These are phyloP conservation scores for Podaxis carcinomalis DNA, from an alignment of 768 basidiomycete species.

Conservation along the genomic window DNA sequence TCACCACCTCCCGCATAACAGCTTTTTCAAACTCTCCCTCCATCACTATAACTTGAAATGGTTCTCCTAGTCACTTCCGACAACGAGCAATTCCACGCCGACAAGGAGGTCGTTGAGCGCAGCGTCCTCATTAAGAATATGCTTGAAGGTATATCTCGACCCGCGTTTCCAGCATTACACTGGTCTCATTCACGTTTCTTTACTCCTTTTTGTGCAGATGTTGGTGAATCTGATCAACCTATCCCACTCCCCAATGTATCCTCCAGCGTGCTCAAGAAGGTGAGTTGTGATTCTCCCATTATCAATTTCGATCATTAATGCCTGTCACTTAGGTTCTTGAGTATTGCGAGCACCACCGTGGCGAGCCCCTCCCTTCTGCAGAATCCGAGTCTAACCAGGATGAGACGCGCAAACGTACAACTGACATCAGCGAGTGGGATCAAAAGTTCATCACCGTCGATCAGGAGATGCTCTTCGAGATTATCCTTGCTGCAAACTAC, in stretches of 20 bases:
- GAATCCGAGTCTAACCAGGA: conserved; percentile 82
- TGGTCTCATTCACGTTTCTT: conserved; percentile 12
- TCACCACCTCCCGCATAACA: conserved; percentile 12
- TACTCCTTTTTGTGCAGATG: conserved; percentile 48
- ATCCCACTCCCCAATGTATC: conserved; percentile 95
- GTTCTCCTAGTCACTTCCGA: conserved; percentile 92
- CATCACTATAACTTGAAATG: conserved; percentile 37
- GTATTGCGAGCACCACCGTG: conserved; percentile 98
- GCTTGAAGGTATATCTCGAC: conserved; percentile 77
- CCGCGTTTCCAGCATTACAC: conserved; percentile 7
- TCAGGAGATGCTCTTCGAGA: conserved; percentile 99
- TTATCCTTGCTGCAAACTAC: conserved; percentile 99
- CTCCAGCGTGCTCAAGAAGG: conserved; percentile 91
- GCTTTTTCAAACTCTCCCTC: conserved; percentile 5
- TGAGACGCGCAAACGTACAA: conserved; percentile 96
- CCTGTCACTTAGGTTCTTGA: conserved; percentile 75
- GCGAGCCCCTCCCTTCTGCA: conserved; percentile 88
- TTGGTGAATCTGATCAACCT: conserved; percentile 90
- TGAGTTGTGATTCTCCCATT: conserved; percentile 24
- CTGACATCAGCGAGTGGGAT: conserved; percentile 99
- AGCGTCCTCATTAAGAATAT: conserved; percentile 98
- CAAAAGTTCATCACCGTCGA: conserved; percentile 98
- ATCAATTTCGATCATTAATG: conserved; percentile 12
- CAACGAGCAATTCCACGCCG: conserved; percentile 90
- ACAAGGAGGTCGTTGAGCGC: conserved; percentile 93